phyloP scores from a whole-genome alignment of 805 yeast species.

The Pichia occidentalis region DNA sequence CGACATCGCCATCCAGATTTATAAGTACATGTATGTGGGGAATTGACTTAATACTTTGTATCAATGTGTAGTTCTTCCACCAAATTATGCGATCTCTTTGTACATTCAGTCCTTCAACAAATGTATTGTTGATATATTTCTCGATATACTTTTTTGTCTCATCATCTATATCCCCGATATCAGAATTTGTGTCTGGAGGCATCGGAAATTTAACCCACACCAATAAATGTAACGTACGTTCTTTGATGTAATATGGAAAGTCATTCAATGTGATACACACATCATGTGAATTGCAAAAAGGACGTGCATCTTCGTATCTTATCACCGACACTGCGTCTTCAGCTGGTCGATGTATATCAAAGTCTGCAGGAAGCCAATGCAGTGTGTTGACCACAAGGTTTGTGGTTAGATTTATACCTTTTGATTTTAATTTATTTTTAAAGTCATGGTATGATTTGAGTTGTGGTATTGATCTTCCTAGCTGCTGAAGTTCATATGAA shows the following conservation, averaged over 20 bases:
- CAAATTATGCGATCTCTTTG: conserved; percentile 41
- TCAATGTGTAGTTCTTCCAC: conserved; percentile 66
- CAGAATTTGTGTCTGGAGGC: conserved; percentile 43
- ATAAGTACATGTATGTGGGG: conserved; percentile 68
- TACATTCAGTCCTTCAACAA: conserved; percentile 39
- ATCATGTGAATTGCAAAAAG: conserved; percentile 39
- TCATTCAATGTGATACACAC: conserved; percentile 46
- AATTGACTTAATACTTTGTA: conserved; percentile 61
- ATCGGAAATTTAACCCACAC: conserved; percentile 62
- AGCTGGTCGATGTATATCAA: conserved; percentile 5
- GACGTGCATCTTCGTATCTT: conserved; percentile 30
- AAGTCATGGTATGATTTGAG: conserved; percentile 41
- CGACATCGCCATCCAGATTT: conserved; percentile 25
- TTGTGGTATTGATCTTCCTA: conserved; percentile 42
- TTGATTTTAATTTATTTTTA: conserved; percentile 33
- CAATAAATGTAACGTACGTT: conserved; percentile 48
- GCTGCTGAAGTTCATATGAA: conserved; percentile 37
- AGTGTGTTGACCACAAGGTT: conserved; percentile 43
- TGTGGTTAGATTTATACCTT: conserved; percentile 39
- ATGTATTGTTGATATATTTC: conserved; percentile 40
- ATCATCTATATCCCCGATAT: conserved; percentile 44
- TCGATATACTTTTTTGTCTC: conserved; percentile 38
- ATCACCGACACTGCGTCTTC: conserved; percentile 15
- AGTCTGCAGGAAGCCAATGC: conserved; percentile 39
- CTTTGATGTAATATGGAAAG: conserved; percentile 59